Evolutionary conservation across 2,329 filamentous ascomycete genomes (phyloP).

Genomic region (Fusarium sp.): DNA sequence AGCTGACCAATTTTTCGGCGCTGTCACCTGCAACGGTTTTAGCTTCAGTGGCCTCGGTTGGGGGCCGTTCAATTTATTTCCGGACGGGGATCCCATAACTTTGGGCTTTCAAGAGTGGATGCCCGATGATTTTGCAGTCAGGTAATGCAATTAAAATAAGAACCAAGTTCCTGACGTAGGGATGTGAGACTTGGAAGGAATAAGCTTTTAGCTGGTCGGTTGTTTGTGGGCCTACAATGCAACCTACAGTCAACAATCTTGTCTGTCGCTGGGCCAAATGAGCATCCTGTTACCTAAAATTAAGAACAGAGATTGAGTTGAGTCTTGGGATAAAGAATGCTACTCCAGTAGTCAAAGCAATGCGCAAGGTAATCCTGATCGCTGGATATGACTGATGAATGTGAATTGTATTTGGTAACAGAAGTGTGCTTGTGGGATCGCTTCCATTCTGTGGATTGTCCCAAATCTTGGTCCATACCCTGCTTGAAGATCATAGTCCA

Average conservation of each 20-base stretch:
- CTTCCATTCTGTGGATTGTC: background rate
- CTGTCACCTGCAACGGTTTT: background rate
- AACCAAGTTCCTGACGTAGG: constrained; percentile 5
- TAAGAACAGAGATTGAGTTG: background rate
- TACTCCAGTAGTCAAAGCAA: background rate
- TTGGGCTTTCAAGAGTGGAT: constrained; percentile 1
- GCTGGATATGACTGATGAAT: background rate
- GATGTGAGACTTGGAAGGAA: background rate
- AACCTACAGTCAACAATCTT: background rate
- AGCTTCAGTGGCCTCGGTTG: background rate
- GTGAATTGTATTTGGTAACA: background rate
- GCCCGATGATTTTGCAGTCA: background rate
- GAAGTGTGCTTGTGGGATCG: background rate
- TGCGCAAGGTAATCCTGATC: background rate
- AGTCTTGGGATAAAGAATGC: background rate
- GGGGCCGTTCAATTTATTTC: background rate
- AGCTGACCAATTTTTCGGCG: background rate
- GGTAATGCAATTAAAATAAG: constrained; percentile 19
- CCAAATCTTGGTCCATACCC: background rate
- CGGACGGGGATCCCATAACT: constrained; percentile 12
- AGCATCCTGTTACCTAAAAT: background rate
- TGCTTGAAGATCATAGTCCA: background rate
- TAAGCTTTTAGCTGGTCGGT: background rate
- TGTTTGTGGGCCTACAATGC: background rate
- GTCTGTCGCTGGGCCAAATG: background rate